Conservation (phyloP, 2,329 filamentous ascomycete genomes). For the Aschersonia sp. region DNA sequence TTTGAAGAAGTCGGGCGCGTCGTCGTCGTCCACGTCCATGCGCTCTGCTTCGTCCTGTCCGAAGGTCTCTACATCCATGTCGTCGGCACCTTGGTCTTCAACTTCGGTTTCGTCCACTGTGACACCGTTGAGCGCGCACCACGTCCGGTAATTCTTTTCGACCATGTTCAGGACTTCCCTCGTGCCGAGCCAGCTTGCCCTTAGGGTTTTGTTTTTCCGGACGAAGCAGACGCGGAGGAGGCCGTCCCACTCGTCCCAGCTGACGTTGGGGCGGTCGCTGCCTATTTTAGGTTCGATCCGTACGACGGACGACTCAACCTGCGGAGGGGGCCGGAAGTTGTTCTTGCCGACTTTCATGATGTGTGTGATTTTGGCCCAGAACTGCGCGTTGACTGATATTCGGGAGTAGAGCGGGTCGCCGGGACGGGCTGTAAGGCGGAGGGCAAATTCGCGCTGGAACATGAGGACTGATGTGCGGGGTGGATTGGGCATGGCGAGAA, state of each 20-base stretch:
- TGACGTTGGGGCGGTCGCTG: slow-evolving; percentile 63
- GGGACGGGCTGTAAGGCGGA: slow-evolving; percentile 75
- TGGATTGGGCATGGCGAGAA: slow-evolving; percentile 67
- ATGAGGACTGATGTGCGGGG: slow-evolving; percentile 81
- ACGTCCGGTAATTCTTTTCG: slow-evolving; percentile 78
- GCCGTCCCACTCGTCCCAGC: slow-evolving; percentile 92
- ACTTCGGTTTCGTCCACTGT: slow-evolving; percentile 53
- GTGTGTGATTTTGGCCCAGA: slow-evolving; percentile 54
- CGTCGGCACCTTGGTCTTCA: slow-evolving; percentile 26
- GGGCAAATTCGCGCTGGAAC: slow-evolving; percentile 92
- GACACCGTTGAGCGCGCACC: slow-evolving; percentile 77
- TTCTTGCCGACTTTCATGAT: slow-evolving; percentile 92
- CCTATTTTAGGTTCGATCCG: slow-evolving; percentile 79
- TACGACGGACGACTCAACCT: slow-evolving; percentile 85
- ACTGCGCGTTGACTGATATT: slow-evolving; percentile 86
- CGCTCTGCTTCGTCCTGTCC: slow-evolving; percentile 49
- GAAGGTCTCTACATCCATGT: slow-evolving; percentile 40
- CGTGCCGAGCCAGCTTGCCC: slow-evolving; percentile 68
- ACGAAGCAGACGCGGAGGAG: slow-evolving; percentile 58
- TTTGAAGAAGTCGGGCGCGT: slow-evolving; percentile 75
- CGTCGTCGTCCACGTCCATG: slow-evolving; percentile 47
- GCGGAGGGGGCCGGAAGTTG: slow-evolving; percentile 90
- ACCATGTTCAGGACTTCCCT: slow-evolving; percentile 70
- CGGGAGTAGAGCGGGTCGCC: slow-evolving; percentile 82
- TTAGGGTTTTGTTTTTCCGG: slow-evolving; percentile 80